Evolutionary conservation across 1,284 basidiomycete species (phyloP), one percentile per base, ranked within the genome.

Genomic region (Athelia psychrophila): DNA sequence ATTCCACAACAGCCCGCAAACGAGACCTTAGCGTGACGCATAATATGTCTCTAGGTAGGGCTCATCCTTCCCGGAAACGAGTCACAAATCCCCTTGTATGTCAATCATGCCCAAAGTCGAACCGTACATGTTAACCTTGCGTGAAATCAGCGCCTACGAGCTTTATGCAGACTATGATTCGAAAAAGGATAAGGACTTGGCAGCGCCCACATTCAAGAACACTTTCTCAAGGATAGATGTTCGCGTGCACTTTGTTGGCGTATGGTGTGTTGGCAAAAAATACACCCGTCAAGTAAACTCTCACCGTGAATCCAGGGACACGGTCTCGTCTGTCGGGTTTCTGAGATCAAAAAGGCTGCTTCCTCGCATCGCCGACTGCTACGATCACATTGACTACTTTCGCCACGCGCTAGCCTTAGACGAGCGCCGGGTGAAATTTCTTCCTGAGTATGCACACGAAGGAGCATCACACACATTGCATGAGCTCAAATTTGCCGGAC

Each of bases 351-450:
- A 47, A 24, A 58, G 13, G 27, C 16, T 51, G 13, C 44, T 73
- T 12, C 70, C 69, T 6, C 59, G 54, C 16, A 65, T 64, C 12
- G 65, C 59, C 16, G 56, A 56, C 5, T 57, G 59, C 1, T 60
- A 57, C 36, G 55, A 66, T 23, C 67, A 67, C 45, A 53, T 70
- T 3, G 69, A 64, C 20, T 58, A 58, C 42, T 67, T 67, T 38
- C 57, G 67, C 23, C 65, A 70, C 44, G 68, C 65, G 1, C 47
- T 69, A n/a, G 68, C 65, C 3, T 51, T 75, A 33, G 73, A 75
- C 47, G 72, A 74, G 47, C 59, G 70, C 36, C 68, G 73, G 5
- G 70, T 71, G 51, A 74, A 72, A 51, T 75, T 75, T 53, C 59
- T 70, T 36, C 71, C 72, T 0, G 73, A 75, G 52, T 68, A 70